These are phyloP conservation scores for Zalaria sp. DNA, from an alignment of 2,329 filamentous ascomycete species.

Conservation along the genomic window DNA sequence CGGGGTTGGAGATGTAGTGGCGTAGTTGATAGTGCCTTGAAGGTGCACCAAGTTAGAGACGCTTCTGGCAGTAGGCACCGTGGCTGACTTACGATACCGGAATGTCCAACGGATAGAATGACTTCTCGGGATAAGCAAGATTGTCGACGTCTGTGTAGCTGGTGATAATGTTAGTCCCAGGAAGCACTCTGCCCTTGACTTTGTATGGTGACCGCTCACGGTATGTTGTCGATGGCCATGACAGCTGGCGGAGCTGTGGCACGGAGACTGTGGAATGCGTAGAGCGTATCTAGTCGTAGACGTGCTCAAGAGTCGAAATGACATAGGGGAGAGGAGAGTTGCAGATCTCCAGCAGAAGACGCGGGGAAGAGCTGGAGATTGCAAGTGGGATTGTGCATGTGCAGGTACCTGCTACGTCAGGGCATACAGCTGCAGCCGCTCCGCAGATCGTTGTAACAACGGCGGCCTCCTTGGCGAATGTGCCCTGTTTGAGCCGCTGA, in stretches of 20 bases:
- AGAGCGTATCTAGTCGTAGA: background rate
- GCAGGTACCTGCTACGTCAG: too few relatives aligned
- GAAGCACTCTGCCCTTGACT: background rate
- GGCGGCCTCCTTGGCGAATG: too few relatives aligned
- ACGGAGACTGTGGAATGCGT: background rate
- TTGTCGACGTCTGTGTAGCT: conserved; percentile 32
- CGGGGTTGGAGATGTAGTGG: conserved; percentile 72
- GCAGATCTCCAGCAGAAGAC: too few relatives aligned
- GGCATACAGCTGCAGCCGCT: too few relatives aligned
- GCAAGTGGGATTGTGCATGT: too few relatives aligned
- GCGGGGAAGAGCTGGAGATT: too few relatives aligned
- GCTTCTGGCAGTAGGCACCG: conserved; percentile 1
- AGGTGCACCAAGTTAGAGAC: background rate
- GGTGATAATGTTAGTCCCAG: conserved; percentile 1
- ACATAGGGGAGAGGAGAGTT: too few relatives aligned
- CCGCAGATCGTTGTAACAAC: too few relatives aligned
- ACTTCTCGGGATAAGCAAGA: conserved; percentile 29
- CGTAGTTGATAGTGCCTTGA: conserved; percentile 74
- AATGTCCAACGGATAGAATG: conserved; percentile 34
- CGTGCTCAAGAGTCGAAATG: too few relatives aligned
- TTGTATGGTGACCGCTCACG: conserved; percentile 6
- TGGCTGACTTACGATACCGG: conserved; percentile 31
- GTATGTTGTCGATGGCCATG: conserved; percentile 17
- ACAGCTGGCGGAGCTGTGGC: background rate
- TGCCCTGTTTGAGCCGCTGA: too few relatives aligned